Base-by-base conservation (phyloP, 345 rosid genomes). In the Acer yangbiense region DNA sequence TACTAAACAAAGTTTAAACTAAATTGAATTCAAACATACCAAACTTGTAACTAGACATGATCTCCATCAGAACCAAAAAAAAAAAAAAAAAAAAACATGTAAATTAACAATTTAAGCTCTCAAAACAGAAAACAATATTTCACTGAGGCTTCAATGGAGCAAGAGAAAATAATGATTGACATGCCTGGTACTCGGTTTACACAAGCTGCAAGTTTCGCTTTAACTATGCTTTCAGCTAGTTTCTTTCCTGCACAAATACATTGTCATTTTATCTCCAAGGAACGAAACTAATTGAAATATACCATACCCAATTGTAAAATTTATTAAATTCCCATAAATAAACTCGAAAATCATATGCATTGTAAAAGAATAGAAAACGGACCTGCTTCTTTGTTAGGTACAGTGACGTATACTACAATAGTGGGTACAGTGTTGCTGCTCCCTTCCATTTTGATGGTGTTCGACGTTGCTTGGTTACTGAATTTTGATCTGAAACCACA, bases 311-410 rank as follows among this genome's bases (percentile, higher is more conserved):
- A 11, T 46, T 46, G 50, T 46, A 46, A 46, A 46, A 46, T 46
- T 46, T 1, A 46, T 46, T 10, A 46, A 2, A 66, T 4, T 10
- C 4, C 17, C 20, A 65, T 27, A n/a, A 32, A 65, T 29, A 17
- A 65, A 32, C 44, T 32, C 17, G 8, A 65, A 65, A 27, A 29
- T 32, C 67, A 32, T 6, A 14, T 41, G 18, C 68, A 16, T 16
- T 14, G 16, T 11, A 46, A 64, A 0, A 7, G 14, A 23, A 60
- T 9, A 54, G 0, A 0, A 57, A 21, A 41, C 7, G 61, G 6
- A 93, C 99, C 98, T 81, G 94, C 89, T 79, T 95, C 98, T 84
- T 88, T 89, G 80, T 87, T 92, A 6, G 98, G 96, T 32, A 93
- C 99, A 75, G 97, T 93, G 70, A 93, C 95, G 72, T 92, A 95